Percentiles rank a stretch among this genome's conserved stretches.
phyloP scores from a whole-genome alignment of 352 stramenopile species.

The Lagenidium giganteum region DNA sequence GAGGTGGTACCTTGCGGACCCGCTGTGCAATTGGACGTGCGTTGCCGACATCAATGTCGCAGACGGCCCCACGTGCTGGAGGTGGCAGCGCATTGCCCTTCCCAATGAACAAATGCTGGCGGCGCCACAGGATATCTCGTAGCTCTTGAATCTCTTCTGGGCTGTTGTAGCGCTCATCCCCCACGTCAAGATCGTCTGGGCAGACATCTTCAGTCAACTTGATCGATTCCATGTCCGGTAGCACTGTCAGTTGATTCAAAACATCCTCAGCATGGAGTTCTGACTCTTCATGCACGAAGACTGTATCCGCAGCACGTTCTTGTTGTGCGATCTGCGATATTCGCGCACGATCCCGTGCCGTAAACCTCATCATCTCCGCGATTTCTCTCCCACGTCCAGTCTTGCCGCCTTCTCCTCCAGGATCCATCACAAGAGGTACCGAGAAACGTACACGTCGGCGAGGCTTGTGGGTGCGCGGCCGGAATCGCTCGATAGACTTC shows the following conservation, averaged over 20 bases:
- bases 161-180: not conserved
- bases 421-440: too few species aligned
- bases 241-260: not conserved
- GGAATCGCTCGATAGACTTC: too few species aligned
- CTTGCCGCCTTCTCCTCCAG: too few species aligned
- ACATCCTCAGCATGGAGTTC: conserved; percentile 3
- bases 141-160: conserved; percentile 5
- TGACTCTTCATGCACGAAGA: not conserved
- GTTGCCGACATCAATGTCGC: conserved; percentile 10
- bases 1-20: not conserved
- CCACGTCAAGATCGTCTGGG: conserved; percentile 8
- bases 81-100: conserved; percentile 6
- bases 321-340: too few species aligned
- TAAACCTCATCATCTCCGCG: too few species aligned
- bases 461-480: too few species aligned
- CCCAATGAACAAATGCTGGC: conserved; percentile 1
- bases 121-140: conserved; percentile 1
- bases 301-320: not conserved
- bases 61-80: not conserved
- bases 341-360: too few species aligned
- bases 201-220: conserved; percentile 2
- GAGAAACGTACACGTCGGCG: too few species aligned
- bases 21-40: conserved; percentile 3
- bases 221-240: too few species aligned
- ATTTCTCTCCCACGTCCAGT: too few species aligned